Evolutionary conservation across 768 basidiomycete genomes (phyloP).

Genomic region (Panus rudis): DNA sequence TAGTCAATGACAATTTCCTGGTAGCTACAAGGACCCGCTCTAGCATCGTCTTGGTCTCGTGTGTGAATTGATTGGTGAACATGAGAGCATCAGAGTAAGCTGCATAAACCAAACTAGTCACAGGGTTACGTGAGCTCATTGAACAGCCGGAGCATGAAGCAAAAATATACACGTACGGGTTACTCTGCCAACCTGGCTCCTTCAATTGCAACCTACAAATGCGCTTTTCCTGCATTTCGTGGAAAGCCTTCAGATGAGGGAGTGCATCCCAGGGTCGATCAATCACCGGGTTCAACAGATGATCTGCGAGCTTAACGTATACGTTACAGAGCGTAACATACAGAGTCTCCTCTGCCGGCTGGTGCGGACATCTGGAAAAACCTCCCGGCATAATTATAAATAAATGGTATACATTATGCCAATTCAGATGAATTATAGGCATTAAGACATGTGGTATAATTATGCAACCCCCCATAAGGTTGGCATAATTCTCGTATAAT

Average conservation of each 20-base stretch:
- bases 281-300: slow-evolving; percentile 4
- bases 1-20: neutral
- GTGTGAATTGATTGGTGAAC: neutral
- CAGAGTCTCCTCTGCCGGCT: neutral
- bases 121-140: too few relatives aligned
- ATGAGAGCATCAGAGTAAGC: neutral
- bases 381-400: too few relatives aligned
- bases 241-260: slow-evolving; percentile 1
- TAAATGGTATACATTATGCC: too few relatives aligned
- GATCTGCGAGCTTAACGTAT: neutral
- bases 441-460: too few relatives aligned
- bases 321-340: slow-evolving; percentile 6
- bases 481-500: neutral
- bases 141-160: too few relatives aligned
- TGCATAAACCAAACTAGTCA: neutral
- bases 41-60: neutral
- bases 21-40: neutral
- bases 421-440: too few relatives aligned
- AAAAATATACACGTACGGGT: slow-evolving; percentile 6
- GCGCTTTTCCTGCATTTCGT: neutral
- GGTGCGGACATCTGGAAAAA: slow-evolving; percentile 4
- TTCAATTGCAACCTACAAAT: neutral
- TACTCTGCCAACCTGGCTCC: neutral
- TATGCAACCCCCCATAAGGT: neutral
- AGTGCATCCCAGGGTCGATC: slow-evolving; percentile 6